Evolutionary conservation across 1,139 yeast species (phyloP).

Genomic region (Lodderomyces theae): DNA sequence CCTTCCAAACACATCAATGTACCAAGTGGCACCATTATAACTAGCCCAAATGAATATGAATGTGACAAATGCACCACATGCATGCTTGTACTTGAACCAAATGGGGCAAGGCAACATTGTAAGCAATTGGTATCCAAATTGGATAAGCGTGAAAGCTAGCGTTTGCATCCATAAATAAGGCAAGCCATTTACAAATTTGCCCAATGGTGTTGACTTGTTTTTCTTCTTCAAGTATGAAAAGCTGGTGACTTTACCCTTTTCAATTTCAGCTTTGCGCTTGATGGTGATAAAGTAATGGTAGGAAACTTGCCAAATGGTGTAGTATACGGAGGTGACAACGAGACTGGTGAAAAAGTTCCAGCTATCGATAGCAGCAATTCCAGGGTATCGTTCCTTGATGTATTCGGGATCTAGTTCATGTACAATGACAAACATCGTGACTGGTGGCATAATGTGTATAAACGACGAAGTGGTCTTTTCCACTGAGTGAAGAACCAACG

Average conservation of each 20-base stretch:
- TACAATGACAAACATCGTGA: constrained; percentile 80
- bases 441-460: constrained; percentile 89
- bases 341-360: constrained; percentile 78
- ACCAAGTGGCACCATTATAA: constrained; percentile 93
- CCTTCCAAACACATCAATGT: constrained; percentile 87
- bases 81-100: constrained; percentile 69
- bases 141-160: constrained; percentile 79
- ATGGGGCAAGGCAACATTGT: constrained; percentile 90
- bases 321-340: constrained; percentile 76
- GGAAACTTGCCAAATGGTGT: constrained; percentile 85
- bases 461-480: constrained; percentile 93
- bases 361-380: constrained; percentile 61
- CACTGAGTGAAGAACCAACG: constrained; percentile 84
- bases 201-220: constrained; percentile 62
- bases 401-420: constrained; percentile 68
- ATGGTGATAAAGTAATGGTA: constrained; percentile 93
- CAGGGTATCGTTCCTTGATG: constrained; percentile 66
- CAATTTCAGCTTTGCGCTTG: constrained; percentile 72
- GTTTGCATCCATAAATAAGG: constrained; percentile 85
- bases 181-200: constrained; percentile 74
- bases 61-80: constrained; percentile 67
- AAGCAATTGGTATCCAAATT: constrained; percentile 80
- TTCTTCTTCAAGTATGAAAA: constrained; percentile 79
- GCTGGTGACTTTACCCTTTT: constrained; percentile 82
- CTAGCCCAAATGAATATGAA: constrained; percentile 76